These are phyloP conservation scores for Globisporangium perplexum DNA, from an alignment of 352 stramenopile genomes.

Conservation along the genomic window DNA sequence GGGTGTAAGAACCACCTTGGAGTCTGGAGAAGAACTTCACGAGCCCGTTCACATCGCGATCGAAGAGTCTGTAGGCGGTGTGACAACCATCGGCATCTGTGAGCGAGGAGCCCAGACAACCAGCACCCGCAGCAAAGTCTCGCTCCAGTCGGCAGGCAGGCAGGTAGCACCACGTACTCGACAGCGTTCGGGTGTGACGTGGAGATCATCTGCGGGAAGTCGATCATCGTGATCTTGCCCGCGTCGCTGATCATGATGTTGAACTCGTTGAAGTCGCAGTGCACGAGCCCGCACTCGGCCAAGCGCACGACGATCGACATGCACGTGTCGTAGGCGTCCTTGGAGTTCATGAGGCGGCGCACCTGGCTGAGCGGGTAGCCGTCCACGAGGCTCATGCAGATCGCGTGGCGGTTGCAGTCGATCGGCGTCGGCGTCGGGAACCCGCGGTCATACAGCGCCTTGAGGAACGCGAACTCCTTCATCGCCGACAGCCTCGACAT, in stretches of 20 bases:
- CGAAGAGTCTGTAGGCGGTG: conserved; percentile 63
- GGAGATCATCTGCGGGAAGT: conserved; percentile 99
- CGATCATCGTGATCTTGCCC: conserved; percentile 98
- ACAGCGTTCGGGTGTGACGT: conserved; percentile 97
- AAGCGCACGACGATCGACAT: conserved; percentile 97
- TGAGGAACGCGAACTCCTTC: conserved; percentile 99
- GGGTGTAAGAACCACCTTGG: conserved; percentile 74
- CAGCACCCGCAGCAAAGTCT: not conserved
- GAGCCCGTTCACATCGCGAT: conserved; percentile 95
- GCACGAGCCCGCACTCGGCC: conserved; percentile 96
- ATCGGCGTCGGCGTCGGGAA: conserved; percentile 98
- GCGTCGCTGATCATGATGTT: conserved; percentile 98
- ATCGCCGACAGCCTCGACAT: conserved; percentile 97
- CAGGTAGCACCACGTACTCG: conserved; percentile 84
- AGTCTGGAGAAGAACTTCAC: conserved; percentile 94
- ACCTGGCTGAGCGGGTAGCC: conserved; percentile 96
- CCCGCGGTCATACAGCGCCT: conserved; percentile 92
- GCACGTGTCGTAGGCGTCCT: conserved; percentile 93
- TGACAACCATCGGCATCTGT: not conserved
- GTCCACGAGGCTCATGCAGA: conserved; percentile 96
- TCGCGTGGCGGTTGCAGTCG: conserved; percentile 97
- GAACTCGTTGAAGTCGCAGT: conserved; percentile 99
- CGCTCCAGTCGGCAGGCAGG: too few species aligned
- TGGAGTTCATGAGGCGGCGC: conserved; percentile 87
- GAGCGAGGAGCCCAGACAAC: not conserved